phyloP scores from a whole-genome alignment of 257 asterid species.

The Penstemon newberryi region DNA sequence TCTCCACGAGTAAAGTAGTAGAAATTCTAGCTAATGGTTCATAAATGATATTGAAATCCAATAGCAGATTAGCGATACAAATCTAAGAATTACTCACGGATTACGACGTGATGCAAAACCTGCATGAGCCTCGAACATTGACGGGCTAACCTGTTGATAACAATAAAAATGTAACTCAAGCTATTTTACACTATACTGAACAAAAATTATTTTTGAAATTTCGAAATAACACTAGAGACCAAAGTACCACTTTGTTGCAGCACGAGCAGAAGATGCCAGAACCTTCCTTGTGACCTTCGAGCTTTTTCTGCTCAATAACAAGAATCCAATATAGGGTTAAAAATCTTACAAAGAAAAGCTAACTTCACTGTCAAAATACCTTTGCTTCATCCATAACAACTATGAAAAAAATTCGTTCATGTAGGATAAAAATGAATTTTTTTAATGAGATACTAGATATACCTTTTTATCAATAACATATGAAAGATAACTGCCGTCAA shows the following conservation, averaged over 20 bases:
- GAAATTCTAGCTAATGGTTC: neutral
- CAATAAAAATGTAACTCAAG: constrained; percentile 6
- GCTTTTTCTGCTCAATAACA: constrained; percentile 53
- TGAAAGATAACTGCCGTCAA: constrained; percentile 65
- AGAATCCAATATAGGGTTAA: constrained; percentile 24
- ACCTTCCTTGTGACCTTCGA: constrained; percentile 65
- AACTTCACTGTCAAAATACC: neutral
- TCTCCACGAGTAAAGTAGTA: neutral
- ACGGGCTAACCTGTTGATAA: constrained; percentile 76
- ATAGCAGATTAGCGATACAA: neutral
- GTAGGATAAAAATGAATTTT: neutral
- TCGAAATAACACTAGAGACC: neutral
- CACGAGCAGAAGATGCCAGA: constrained; percentile 68
- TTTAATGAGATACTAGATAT: neutral
- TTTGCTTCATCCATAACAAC: neutral
- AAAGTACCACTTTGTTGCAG: constrained; percentile 66
- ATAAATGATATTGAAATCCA: neutral
- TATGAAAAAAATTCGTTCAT: neutral
- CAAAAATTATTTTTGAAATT: neutral
- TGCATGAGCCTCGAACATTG: constrained; percentile 91
- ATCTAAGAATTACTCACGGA: constrained; percentile 63
- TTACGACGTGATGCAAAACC: constrained; percentile 86
- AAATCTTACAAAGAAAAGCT: neutral
- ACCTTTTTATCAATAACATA: constrained; percentile 72
- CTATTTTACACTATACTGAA: neutral